A percentile compares a stretch with the other conserved stretches of the same genome.
phyloP scores from a whole-genome alignment of 176 grass and related monocot species.

The Ananas comosus region DNA sequence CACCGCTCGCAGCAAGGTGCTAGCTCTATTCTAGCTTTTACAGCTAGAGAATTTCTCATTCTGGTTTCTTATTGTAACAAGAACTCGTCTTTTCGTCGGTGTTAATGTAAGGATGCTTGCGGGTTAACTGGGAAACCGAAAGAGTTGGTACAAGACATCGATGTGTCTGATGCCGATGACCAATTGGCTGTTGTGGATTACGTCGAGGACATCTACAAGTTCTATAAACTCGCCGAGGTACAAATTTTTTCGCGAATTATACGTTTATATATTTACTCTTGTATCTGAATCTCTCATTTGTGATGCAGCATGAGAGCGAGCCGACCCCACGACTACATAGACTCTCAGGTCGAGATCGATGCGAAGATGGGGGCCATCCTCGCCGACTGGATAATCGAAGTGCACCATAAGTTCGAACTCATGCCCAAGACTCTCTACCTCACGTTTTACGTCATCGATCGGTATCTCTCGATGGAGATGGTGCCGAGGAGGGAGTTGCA shows the following conservation, averaged over 20 bases:
- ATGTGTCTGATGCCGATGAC: slow-evolving; percentile 44
- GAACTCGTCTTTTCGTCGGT: neutral
- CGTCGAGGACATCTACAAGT: slow-evolving; percentile 74
- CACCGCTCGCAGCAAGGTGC: slow-evolving; percentile 80
- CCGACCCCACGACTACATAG: slow-evolving; percentile 62
- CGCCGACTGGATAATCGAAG: slow-evolving; percentile 85
- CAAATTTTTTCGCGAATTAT: neutral
- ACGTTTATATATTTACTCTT: neutral
- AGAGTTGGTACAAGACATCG: slow-evolving; percentile 51
- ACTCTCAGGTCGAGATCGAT: slow-evolving; percentile 72
- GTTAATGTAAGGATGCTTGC: slow-evolving; percentile 37
- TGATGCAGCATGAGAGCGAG: slow-evolving; percentile 41
- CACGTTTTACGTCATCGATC: slow-evolving; percentile 60
- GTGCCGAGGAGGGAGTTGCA: slow-evolving; percentile 73
- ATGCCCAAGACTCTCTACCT: slow-evolving; percentile 84
- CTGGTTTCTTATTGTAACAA: no score
- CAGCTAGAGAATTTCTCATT: no score
- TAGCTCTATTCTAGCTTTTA: neutral
- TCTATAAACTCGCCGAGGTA: slow-evolving; percentile 76
- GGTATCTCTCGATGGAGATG: slow-evolving; percentile 54
- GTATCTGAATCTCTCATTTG: no score
- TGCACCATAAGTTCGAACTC: slow-evolving; percentile 88
- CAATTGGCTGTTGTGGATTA: slow-evolving; percentile 81
- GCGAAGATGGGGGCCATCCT: slow-evolving; percentile 87
- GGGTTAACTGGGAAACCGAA: slow-evolving; percentile 38